Percentiles rank a stretch among this genome's conserved stretches.
These are phyloP conservation scores for Umbellularia californica DNA, from an alignment of 164 flowering plant species.

Conservation along the genomic window DNA sequence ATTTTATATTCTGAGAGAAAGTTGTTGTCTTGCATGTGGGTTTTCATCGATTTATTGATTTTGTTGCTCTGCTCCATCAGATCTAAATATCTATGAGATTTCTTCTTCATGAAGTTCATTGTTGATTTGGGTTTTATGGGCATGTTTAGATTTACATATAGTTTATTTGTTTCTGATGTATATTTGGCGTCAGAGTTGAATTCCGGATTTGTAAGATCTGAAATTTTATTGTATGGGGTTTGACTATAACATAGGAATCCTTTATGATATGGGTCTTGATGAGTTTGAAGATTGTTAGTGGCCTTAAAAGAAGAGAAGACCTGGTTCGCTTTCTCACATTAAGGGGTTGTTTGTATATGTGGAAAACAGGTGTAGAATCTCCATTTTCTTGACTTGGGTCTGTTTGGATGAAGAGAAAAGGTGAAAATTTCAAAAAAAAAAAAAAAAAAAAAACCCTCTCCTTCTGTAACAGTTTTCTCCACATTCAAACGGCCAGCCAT, in stretches of 20 bases:
- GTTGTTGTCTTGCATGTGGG: not conserved
- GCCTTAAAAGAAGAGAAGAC: not conserved
- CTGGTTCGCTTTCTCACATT: not conserved
- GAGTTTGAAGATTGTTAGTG: not conserved
- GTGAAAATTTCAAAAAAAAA: too few species aligned
- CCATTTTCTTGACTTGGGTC: too few species aligned
- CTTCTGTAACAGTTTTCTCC: too few species aligned
- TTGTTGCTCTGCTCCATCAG: not conserved
- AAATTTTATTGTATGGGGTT: not conserved
- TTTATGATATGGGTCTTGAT: not conserved
- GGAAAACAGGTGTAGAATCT: too few species aligned
- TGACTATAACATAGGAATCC: not conserved
- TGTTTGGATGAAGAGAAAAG: too few species aligned
- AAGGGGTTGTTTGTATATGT: too few species aligned
- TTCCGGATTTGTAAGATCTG: not conserved
- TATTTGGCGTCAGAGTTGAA: not conserved
- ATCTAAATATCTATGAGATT: not conserved
- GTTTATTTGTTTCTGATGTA: not conserved
- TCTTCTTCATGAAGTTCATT: not conserved
- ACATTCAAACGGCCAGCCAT: too few species aligned
- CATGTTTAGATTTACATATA: not conserved
- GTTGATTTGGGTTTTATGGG: not conserved
- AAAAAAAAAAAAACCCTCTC: too few species aligned
- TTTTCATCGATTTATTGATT: not conserved
- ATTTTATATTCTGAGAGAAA: not conserved